Conservation (phyloP, 345 rosid genomes). For the Eutrema yunnanense region DNA sequence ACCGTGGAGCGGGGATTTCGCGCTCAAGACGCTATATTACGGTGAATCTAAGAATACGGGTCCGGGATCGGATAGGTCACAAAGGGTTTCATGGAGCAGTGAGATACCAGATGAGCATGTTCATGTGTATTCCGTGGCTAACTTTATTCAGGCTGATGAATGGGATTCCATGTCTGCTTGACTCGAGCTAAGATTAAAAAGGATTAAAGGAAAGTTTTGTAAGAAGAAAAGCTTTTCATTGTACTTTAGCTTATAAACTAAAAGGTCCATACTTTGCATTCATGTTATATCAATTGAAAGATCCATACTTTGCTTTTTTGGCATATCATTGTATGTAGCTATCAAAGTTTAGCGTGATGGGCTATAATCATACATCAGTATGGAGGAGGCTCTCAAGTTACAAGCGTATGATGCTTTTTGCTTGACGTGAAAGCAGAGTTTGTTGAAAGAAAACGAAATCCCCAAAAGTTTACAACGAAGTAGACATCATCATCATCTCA, state of each 20-base stretch:
- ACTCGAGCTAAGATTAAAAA: neutral
- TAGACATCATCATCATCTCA: constrained; percentile 12
- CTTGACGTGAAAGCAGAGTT: constrained; percentile 12
- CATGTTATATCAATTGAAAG: neutral
- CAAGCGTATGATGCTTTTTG: constrained; percentile 3
- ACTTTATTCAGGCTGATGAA: constrained; percentile 78
- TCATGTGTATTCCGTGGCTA: constrained; percentile 48
- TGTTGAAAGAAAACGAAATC: neutral
- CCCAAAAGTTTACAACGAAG: constrained; percentile 10
- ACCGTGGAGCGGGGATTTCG: constrained; percentile 71
- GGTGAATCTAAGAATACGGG: constrained; percentile 77
- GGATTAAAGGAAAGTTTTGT: neutral
- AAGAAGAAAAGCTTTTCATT: neutral
- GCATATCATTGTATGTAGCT: neutral
- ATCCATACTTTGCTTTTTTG: too few species aligned
- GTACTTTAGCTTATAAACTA: neutral
- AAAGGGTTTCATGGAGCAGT: constrained; percentile 77
- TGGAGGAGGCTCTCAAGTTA: constrained; percentile 7
- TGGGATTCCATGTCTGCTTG: constrained; percentile 51
- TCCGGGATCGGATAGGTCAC: constrained; percentile 42
- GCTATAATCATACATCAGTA: neutral
- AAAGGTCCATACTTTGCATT: neutral
- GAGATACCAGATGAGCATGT: constrained; percentile 53
- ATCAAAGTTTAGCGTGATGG: neutral
- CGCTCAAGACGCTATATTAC: constrained; percentile 68